These are phyloP conservation scores for Beauveria sp. DNA, from an alignment of 2,329 filamentous ascomycete genomes.

Conservation along the genomic window DNA sequence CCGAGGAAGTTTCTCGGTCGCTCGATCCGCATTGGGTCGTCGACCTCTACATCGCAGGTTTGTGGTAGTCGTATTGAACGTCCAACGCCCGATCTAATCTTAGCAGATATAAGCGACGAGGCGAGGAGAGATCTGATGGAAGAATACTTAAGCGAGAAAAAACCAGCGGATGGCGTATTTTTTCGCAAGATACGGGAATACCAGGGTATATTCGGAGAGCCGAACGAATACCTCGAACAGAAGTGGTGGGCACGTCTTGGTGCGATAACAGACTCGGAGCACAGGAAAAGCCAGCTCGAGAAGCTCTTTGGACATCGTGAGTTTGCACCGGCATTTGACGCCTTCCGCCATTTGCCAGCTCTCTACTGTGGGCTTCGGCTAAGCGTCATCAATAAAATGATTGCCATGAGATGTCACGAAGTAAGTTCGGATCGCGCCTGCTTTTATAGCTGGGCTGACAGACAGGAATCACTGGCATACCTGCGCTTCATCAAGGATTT, in stretches of 20 bases:
- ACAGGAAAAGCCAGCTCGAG: slow-evolving; percentile 18
- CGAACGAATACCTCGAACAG: slow-evolving; percentile 17
- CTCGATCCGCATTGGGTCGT: no score
- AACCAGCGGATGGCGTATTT: slow-evolving; percentile 14
- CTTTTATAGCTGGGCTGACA: slow-evolving; percentile 10
- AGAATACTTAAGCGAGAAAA: slow-evolving; percentile 14
- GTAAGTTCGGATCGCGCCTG: slow-evolving; percentile 18
- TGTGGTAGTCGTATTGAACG: no score
- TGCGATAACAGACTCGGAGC: slow-evolving; percentile 14
- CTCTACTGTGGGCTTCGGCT: slow-evolving; percentile 25
- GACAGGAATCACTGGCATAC: slow-evolving; percentile 24
- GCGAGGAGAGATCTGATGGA: background rate
- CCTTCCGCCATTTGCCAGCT: slow-evolving; percentile 23
- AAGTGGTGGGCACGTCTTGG: slow-evolving; percentile 20
- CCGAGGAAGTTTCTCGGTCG: no score
- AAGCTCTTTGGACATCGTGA: slow-evolving; percentile 11
- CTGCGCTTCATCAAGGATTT: slow-evolving; percentile 25
- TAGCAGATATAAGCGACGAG: no score
- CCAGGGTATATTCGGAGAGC: slow-evolving; percentile 11
- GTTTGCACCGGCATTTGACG: slow-evolving; percentile 24
- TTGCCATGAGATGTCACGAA: slow-evolving; percentile 17
- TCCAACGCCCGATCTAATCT: no score
- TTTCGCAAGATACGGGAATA: slow-evolving; percentile 19
- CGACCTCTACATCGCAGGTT: no score
- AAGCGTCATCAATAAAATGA: slow-evolving; percentile 16